Evolutionary conservation across 2,329 filamentous ascomycete species (phyloP), one percentile per base, ranked within the genome.

Genomic region (Escovopsis weberi): DNA sequence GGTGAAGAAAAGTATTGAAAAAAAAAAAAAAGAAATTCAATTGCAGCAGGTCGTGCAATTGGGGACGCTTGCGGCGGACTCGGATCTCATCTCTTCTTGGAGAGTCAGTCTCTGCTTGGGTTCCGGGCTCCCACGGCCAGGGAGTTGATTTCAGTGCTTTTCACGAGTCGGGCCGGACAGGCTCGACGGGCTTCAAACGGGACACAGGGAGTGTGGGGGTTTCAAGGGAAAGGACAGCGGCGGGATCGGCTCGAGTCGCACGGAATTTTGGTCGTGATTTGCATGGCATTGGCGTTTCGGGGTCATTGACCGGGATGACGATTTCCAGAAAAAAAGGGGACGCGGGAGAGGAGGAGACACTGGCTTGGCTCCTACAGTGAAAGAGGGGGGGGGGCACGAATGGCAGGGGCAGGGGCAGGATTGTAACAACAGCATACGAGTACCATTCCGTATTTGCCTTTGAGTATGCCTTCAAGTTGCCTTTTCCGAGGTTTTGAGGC

Each of bases 211-310:
- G 23, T 23, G 23, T 23, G 23, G 4, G 4, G 23, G 6, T 23
- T 4, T 23, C 23, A 23, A 23, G 23, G 23, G 23, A 23, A 23
- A 23, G 23, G 6, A 23, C 23, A 23, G 23, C 23, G 23, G 23
- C 23, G 23, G 23, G 23, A 23, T 23, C 23, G 23, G 15, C 15
- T 15, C 15, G 15, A 15, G 15, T 15, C 15, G 15, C 15, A 15
- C 23, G 23, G 23, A 23, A 23, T 23, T 32, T 32, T 36, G 30
- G 42, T 45, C 35, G 44, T 33, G 11, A 15, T 43, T 41, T 48
- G 45, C 45, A 47, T 47, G 37, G 47, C 45, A 48, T 45, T 18
- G 47, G 47, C 47, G 45, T 48, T 48, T 32, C 39, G 28, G 43
- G 40, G 32, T 36, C 38, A 19, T 33, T 23, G 41, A 33, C 9